Evolutionary conservation across 1,139 yeast genomes (phyloP), one percentile per base, ranked within the genome.

Genomic region (Lodderomyces elongisporus): DNA sequence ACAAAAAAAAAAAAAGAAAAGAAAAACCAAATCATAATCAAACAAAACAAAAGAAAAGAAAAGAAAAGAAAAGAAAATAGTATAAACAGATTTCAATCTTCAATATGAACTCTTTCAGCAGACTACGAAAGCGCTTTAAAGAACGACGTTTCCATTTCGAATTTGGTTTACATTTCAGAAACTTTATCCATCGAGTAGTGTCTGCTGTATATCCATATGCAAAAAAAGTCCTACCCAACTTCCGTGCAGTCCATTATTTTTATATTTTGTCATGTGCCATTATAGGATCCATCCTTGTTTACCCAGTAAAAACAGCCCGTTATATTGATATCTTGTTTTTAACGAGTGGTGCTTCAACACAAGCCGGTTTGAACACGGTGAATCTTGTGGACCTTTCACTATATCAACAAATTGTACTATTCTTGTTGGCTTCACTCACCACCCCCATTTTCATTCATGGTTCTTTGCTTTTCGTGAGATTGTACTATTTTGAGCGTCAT

Each of bases 401-500:
- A 31, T 89, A 81, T 59, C 97, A 91, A 56, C 96, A 89, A 53
- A 71, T 88, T 14, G 59, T 72, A 13, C 54, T 85, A 3, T 85
- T 79, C 48, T 45, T 80, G 6, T 40, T 75, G 2, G 62, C 93
- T 23, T 66, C 77, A 44, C 46, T 87, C 15, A 74, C 95, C 2
- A 89, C 95, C 0, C 97, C 97, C 0, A 85, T 91, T 16, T 83
- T 84, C 52, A 87, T 93, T 39, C 95, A 91, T 55, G 79, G 95
- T 1, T 72, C 79, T 1, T 63, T 91, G 27, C 78, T 87, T 14
- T 78, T 87, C 45, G 66, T 89, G n/a, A 70, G 97, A 34, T 62
- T 91, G 30, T 85, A 84, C 53, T 85, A 95, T 84, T 91, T 85
- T 57, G 96, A 89, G 52, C 73, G 88, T 42, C 75, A 83, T 47